Evolutionary conservation across 352 stramenopile species (phyloP), one percentile per base, ranked within the genome.

Genomic region (Phytopythium mirpurense): DNA sequence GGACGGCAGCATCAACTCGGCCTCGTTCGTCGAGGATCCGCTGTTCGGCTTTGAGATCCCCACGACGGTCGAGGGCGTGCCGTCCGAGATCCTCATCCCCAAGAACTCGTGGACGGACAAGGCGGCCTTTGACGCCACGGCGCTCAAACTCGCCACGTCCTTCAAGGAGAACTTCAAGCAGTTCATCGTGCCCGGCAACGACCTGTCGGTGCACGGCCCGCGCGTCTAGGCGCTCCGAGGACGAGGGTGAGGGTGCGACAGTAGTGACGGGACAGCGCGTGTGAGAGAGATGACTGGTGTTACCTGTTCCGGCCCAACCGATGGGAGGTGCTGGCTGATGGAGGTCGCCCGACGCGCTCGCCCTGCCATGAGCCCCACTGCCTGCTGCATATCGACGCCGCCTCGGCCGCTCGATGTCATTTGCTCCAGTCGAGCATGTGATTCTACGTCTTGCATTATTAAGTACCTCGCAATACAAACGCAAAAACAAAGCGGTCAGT

Each of bases 111-210:
- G 83, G 83, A 69, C 54, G 9, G 77, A 91, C 74, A 91, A 93
- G 72, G 70, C 51, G n/a, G 76, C 77, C 32, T 93, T 90, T 58
- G 72, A 86, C 44, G 74, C 78, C 32, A 88, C 77, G 59, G 76
- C 80, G 29, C 65, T 76, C 53, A 90, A 91, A 65, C 69, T 93
- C 53, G 83, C 83, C 42, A 66, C 66, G 50, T 72, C 79, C 60
- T 93, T 93, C 61, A 74, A 82, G 50, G 74, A 88, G 15, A 90
- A 93, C 70, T 93, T 93, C 63, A 85, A 78, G 68, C 76, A 93
- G 69, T 93, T 90, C 57, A 85, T 90, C 56, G 58, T 93, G 56
- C 76, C 78, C 18, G 73, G 60, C 69, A 86, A 88, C 62, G 76
- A 90, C 56, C 56, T 86, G 60, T 86, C 75, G 52, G 75, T 86